These are phyloP conservation scores for Rhododendron ferrugineum DNA, from an alignment of 148 eudicot genomes.

Conservation along the genomic window DNA sequence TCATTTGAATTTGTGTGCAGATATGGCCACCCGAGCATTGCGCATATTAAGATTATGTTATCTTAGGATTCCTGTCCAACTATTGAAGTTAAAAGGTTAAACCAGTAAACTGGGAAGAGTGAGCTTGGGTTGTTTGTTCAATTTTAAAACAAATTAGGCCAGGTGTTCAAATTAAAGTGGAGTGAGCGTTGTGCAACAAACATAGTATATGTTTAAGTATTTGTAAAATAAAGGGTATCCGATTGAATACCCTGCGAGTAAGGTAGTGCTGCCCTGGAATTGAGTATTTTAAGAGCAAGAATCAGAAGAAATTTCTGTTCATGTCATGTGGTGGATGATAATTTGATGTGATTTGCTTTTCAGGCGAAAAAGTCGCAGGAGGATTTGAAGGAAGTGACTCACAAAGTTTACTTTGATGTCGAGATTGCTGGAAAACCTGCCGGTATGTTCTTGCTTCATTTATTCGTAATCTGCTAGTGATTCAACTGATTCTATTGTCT, in stretches of 20 bases:
- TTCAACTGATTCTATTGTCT: not conserved
- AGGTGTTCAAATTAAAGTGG: not conserved
- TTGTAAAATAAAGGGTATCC: not conserved
- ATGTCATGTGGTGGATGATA: not conserved
- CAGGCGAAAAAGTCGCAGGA: constrained; percentile 78
- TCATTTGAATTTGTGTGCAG: not conserved
- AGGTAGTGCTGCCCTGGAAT: not conserved
- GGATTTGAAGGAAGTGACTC: constrained; percentile 76
- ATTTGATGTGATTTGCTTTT: constrained; percentile 3
- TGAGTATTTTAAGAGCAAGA: not conserved
- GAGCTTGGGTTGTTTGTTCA: not conserved
- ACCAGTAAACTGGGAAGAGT: not conserved
- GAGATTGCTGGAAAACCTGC: constrained; percentile 88
- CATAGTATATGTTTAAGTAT: not conserved
- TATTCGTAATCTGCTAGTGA: not conserved
- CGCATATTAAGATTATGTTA: not conserved
- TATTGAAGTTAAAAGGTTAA: not conserved
- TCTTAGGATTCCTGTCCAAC: not conserved
- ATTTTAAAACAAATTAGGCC: not conserved
- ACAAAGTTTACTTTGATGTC: constrained; percentile 87
- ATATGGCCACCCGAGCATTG: not conserved
- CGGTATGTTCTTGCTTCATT: constrained; percentile 33
- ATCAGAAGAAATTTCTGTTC: not conserved
- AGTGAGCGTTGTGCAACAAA: not conserved
- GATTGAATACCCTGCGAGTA: not conserved